Conservation (phyloP, 2,329 filamentous ascomycete genomes). For the Claviceps capensis region DNA sequence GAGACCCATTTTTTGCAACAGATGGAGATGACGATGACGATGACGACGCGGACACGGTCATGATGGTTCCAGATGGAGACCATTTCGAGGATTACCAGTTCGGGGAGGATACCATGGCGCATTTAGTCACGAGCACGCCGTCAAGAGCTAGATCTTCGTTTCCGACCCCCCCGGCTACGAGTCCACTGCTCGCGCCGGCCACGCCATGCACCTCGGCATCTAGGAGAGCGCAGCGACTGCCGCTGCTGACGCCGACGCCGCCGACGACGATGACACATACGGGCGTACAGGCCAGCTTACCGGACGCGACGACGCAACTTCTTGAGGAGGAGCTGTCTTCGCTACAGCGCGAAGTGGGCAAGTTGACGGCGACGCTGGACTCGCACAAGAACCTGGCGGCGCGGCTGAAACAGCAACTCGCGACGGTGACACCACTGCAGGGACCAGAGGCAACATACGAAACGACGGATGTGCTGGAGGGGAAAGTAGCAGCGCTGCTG, state of each 20-base stretch:
- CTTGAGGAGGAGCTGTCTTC: constrained; percentile 34
- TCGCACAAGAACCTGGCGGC: constrained; percentile 29
- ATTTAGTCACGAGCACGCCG: constrained; percentile 39
- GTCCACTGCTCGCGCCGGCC: constrained; percentile 20
- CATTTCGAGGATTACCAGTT: constrained; percentile 27
- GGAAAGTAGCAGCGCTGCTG: constrained; percentile 28
- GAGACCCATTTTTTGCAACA: not conserved
- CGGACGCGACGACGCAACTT: constrained; percentile 27
- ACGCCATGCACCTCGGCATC: constrained; percentile 11
- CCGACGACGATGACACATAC: constrained; percentile 12
- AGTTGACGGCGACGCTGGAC: constrained; percentile 33
- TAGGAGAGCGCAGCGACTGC: constrained; percentile 8
- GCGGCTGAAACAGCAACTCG: constrained; percentile 24
- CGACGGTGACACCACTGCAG: constrained; percentile 8
- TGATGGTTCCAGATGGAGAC: constrained; percentile 14
- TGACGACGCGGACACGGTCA: constrained; percentile 18
- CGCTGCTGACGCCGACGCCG: constrained; percentile 14
- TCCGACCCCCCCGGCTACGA: constrained; percentile 42
- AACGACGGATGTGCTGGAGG: constrained; percentile 21
- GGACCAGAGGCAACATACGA: not conserved
- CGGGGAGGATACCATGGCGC: constrained; percentile 36
- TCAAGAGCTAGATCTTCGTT: constrained; percentile 32
- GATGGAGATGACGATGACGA: not conserved
- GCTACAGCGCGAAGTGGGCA: constrained; percentile 33
- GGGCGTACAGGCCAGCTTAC: constrained; percentile 27